Conservation (phyloP, 116 monocot species). For the Papilionanthe hybrid region DNA sequence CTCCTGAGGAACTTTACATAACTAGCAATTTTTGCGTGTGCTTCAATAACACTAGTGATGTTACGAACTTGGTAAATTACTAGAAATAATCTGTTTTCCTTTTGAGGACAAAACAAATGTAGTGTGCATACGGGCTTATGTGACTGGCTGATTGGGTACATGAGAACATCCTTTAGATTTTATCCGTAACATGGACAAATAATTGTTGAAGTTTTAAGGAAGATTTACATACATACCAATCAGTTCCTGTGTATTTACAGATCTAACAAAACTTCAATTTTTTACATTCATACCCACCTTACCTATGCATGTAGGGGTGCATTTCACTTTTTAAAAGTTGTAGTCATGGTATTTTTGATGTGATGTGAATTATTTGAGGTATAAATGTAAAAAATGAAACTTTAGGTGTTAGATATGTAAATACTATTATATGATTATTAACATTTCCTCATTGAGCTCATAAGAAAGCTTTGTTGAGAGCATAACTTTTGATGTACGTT, state of each 20-base stretch:
- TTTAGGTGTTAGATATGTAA: too few species aligned
- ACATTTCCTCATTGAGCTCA: neutral
- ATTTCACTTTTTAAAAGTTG: too few species aligned
- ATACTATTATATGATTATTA: neutral
- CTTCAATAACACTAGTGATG: neutral
- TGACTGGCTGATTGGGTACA: neutral
- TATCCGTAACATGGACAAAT: neutral
- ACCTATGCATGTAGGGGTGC: too few species aligned
- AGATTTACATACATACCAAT: too few species aligned
- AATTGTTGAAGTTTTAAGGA: neutral
- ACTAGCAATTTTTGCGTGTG: neutral
- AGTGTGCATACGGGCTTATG: neutral
- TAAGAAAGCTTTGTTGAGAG: neutral
- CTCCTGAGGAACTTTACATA: neutral
- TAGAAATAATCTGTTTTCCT: neutral
- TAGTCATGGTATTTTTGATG: too few species aligned
- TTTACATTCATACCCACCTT: too few species aligned
- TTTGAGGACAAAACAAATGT: neutral
- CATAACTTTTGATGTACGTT: neutral
- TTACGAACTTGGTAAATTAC: neutral
- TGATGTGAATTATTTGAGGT: too few species aligned
- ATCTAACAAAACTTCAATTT: too few species aligned
- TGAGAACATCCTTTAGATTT: neutral
- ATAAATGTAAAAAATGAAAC: too few species aligned
- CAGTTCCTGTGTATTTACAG: too few species aligned